A percentile compares a stretch with the other conserved stretches of the same genome.
phyloP scores from a whole-genome alignment of 768 basidiomycete genomes.

The Tremella yokohamensis region DNA sequence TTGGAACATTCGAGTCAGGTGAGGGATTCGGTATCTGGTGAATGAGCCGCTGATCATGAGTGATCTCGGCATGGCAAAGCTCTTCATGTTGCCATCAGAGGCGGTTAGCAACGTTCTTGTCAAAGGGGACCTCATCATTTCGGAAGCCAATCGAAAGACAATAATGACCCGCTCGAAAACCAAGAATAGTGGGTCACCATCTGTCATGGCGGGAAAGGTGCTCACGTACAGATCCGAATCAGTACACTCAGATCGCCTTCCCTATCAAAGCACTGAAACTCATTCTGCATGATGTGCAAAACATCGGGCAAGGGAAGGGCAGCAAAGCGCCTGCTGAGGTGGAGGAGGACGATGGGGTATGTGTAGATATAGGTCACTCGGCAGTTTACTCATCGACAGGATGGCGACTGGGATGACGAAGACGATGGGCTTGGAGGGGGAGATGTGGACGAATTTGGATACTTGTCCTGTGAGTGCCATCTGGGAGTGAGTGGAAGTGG shows the following conservation, averaged over 20 bases:
- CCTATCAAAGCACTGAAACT: constrained; percentile 89
- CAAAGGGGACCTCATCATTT: constrained; percentile 87
- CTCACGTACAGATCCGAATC: constrained; percentile 65
- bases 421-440: constrained; percentile 64
- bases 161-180: constrained; percentile 90
- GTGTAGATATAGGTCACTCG: constrained; percentile 6
- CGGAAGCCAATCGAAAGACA: constrained; percentile 76
- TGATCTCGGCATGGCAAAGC: constrained; percentile 70
- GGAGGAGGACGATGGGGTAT: constrained; percentile 54
- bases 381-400: constrained; percentile 42
- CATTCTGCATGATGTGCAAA: constrained; percentile 75
- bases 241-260: constrained; percentile 82
- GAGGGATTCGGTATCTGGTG: constrained; percentile 6
- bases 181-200: constrained; percentile 64
- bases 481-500: background rate
- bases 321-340: constrained; percentile 49
- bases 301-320: constrained; percentile 59
- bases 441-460: constrained; percentile 71
- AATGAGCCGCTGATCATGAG: constrained; percentile 43
- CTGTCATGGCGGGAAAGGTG: constrained; percentile 8
- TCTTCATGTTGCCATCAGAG: constrained; percentile 66
- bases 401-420: constrained; percentile 93
- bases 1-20: constrained; percentile 81
- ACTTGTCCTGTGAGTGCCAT: constrained; percentile 59
- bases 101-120: constrained; percentile 68